Evolutionary conservation across 106 monocot genomes (phyloP).

Genomic region (Acorus gramineus): DNA sequence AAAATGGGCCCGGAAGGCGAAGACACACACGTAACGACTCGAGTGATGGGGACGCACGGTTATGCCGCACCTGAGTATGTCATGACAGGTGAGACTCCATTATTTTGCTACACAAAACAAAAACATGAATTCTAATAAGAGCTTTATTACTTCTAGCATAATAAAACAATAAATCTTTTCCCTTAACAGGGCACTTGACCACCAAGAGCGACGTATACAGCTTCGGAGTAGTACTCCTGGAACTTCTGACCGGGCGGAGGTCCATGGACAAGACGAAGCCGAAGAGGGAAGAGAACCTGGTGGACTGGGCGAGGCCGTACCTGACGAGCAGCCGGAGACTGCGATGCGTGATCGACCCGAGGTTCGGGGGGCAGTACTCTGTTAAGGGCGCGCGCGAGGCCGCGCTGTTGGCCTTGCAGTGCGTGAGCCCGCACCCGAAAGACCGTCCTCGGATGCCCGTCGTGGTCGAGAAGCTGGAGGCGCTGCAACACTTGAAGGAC

Average conservation of each 20-base stretch:
- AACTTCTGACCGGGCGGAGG: constrained; percentile 68
- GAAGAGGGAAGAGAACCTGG: constrained; percentile 69
- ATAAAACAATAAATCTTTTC: too few species aligned
- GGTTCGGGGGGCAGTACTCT: constrained; percentile 72
- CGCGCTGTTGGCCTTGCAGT: constrained; percentile 47
- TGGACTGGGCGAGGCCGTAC: constrained; percentile 74
- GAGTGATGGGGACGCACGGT: constrained; percentile 29
- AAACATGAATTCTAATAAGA: background rate
- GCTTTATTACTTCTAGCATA: too few species aligned
- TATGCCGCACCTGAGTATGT: constrained; percentile 25
- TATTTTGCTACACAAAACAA: background rate
- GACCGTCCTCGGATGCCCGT: constrained; percentile 69
- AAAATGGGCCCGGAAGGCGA: constrained; percentile 27
- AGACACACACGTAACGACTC: constrained; percentile 17
- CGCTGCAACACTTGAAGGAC: constrained; percentile 51
- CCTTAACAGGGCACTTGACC: constrained; percentile 54
- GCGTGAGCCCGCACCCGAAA: constrained; percentile 59
- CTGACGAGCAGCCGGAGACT: constrained; percentile 46
- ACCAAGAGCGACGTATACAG: constrained; percentile 83
- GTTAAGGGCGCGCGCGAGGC: constrained; percentile 49
- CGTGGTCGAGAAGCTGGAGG: constrained; percentile 44
- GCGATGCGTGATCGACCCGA: constrained; percentile 71
- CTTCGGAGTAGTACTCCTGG: constrained; percentile 77
- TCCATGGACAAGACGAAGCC: constrained; percentile 59
- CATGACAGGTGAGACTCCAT: constrained; percentile 12